Base-by-base conservation (phyloP, 805 yeast genomes). In the Danielia reshetovae region DNA sequence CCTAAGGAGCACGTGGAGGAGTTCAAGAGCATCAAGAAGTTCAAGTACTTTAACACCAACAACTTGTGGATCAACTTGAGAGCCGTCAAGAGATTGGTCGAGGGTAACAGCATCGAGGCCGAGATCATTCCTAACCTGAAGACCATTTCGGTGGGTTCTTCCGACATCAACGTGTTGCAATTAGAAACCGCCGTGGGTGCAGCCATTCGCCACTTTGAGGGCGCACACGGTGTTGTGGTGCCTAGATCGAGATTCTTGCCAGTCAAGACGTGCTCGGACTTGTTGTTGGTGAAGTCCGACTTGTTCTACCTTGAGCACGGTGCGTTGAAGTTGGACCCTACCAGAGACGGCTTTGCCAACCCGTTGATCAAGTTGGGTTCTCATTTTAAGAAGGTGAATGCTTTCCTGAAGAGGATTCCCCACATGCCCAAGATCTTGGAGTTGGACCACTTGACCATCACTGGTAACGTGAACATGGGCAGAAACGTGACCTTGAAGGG, bases 101-200 rank as follows among this genome's bases (percentile, higher is more conserved):
- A 88, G 59, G 68, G 77, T 42, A 81, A 85, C 60, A 79, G 83
- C 43, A 76, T 93, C 52, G 77, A 82, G 57, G 77, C 85, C 70
- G 98, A 93, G 68, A 93, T 93, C 62, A 93, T 93, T 65, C 97
- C 98, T 59, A 93, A 93, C 70, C 76, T 74, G 51, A 93, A 93
- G 70, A 70, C 93, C 33, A 80, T 93, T 57, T 74, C 79, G 34
- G 74, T 75, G 49, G 95, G 95, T 40, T 77, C 77, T 48, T 68
- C 71, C 34, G 96, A 89, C 48, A 73, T 83, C 49, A 81, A 82
- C 55, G 97, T 90, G 33, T 68, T 90, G 56, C 98, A 90, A 70
- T 79, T 93, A 58, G 98, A 93, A 73, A 93, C 98, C 32, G 98
- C 98, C 18, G 96, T 87, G 51, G 98, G 98, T 72, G 97, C 98